Evolutionary conservation across 1,139 yeast species (phyloP).

Genomic region (Hyphopichia wangnamkhiaoensis): DNA sequence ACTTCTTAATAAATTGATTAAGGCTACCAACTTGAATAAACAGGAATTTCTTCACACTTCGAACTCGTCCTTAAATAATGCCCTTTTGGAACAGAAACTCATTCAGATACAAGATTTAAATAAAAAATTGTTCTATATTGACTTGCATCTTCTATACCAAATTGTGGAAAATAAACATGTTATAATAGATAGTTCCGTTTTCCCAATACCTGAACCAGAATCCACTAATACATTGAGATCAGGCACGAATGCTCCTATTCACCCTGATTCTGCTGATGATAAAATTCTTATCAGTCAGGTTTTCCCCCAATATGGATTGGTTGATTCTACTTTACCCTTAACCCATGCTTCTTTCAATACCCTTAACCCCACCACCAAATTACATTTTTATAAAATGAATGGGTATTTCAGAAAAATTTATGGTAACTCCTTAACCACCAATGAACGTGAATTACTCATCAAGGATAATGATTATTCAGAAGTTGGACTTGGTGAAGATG

Average conservation of each 20-base stretch:
- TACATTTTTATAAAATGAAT: constrained; percentile 33
- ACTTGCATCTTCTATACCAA: constrained; percentile 21
- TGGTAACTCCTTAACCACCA: constrained; percentile 18
- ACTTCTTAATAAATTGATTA: constrained; percentile 29
- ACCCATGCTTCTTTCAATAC: constrained; percentile 40
- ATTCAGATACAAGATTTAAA: constrained; percentile 21
- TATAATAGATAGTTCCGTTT: constrained; percentile 3
- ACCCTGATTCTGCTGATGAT: constrained; percentile 17
- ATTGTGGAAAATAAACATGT: constrained; percentile 17
- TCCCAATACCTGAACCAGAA: constrained; percentile 4
- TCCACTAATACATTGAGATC: background rate
- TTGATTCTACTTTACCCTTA: constrained; percentile 28
- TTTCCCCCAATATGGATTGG: constrained; percentile 44
- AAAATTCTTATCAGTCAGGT: constrained; percentile 39
- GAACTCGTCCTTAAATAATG: constrained; percentile 20
- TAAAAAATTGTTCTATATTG: constrained; percentile 29
- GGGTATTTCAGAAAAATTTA: constrained; percentile 1
- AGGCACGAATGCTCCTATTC: background rate
- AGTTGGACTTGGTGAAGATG: constrained; percentile 18
- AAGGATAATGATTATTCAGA: constrained; percentile 31
- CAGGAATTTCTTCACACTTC: constrained; percentile 22
- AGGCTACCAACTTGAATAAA: constrained; percentile 21
- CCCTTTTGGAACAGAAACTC: constrained; percentile 20
- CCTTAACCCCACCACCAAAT: constrained; percentile 35
- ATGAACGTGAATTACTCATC: constrained; percentile 33